Conservation (phyloP, 176 grass and related monocot species). For the Phragmites australis region DNA sequence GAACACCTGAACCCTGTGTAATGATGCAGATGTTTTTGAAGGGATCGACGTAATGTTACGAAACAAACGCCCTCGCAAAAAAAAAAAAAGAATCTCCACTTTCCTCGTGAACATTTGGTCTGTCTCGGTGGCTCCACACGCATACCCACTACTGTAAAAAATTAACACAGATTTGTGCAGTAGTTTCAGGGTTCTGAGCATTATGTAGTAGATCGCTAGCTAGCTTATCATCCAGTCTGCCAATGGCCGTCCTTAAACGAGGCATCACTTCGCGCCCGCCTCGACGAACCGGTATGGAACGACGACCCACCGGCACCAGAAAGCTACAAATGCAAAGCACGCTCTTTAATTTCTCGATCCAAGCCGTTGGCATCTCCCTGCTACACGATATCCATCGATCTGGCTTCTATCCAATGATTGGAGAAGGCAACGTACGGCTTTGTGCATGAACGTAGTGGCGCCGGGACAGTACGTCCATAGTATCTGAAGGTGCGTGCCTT, state of each 20-base stretch:
- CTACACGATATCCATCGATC: neutral
- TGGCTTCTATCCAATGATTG: slow-evolving; percentile 25
- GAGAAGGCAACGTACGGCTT: neutral
- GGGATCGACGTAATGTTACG: neutral
- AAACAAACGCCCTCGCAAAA: too few species aligned
- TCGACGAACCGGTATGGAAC: slow-evolving; percentile 15
- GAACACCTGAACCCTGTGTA: neutral
- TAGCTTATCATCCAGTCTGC: neutral
- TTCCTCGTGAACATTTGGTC: too few species aligned
- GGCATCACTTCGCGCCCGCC: neutral
- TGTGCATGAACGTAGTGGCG: slow-evolving; percentile 10
- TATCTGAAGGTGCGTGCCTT: neutral
- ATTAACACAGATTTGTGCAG: neutral
- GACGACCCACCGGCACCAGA: neutral
- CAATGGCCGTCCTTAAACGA: neutral
- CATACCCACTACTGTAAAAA: too few species aligned
- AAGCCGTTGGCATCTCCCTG: neutral
- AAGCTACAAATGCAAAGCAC: neutral
- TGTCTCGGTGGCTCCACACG: too few species aligned
- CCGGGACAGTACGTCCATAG: neutral
- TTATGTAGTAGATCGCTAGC: neutral
- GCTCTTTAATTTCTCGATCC: neutral
- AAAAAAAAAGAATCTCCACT: too few species aligned
- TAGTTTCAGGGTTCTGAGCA: neutral
- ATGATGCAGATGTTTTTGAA: neutral